phyloP scores from a whole-genome alignment of 192 early-diverging fungal species.

The Chytriomyces sp. region DNA sequence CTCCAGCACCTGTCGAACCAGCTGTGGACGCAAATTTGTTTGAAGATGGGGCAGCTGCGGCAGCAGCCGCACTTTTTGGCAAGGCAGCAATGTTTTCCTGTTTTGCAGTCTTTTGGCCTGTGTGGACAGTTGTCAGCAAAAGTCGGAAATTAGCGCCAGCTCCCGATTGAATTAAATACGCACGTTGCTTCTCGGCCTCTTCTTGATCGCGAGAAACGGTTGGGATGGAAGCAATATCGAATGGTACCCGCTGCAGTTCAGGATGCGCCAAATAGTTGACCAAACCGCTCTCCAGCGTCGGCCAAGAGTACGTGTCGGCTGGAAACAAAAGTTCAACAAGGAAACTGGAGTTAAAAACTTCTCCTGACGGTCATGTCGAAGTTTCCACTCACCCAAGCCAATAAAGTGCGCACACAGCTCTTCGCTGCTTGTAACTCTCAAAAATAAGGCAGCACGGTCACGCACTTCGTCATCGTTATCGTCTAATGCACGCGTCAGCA shows the following conservation, averaged over 20 bases:
- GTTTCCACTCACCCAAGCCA: slow-evolving; percentile 70
- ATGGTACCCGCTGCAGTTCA: slow-evolving; percentile 62
- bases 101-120: slow-evolving; percentile 45
- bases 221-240: slow-evolving; percentile 80
- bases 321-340: not conserved
- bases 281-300: slow-evolving; percentile 83
- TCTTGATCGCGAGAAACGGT: slow-evolving; percentile 86
- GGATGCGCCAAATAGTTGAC: slow-evolving; percentile 81
- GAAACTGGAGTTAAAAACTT: no score
- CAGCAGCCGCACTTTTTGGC: slow-evolving; percentile 16
- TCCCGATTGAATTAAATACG: not conserved
- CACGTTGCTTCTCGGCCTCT: slow-evolving; percentile 74
- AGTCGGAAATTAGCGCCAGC: not conserved
- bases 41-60: slow-evolving; percentile 20
- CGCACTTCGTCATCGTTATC: slow-evolving; percentile 99
- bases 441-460: slow-evolving; percentile 89
- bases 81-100: slow-evolving; percentile 41
- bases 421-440: slow-evolving; percentile 77
- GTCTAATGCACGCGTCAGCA: slow-evolving; percentile 90
- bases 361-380: not conserved
- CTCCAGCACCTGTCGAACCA: slow-evolving; percentile 5
- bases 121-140: not conserved
- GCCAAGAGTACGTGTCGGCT: slow-evolving; percentile 86
- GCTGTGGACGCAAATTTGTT: slow-evolving; percentile 1
- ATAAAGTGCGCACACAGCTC: slow-evolving; percentile 71